phyloP scores from a whole-genome alignment of 2,329 filamentous ascomycete species.

The Clonostachys solani region DNA sequence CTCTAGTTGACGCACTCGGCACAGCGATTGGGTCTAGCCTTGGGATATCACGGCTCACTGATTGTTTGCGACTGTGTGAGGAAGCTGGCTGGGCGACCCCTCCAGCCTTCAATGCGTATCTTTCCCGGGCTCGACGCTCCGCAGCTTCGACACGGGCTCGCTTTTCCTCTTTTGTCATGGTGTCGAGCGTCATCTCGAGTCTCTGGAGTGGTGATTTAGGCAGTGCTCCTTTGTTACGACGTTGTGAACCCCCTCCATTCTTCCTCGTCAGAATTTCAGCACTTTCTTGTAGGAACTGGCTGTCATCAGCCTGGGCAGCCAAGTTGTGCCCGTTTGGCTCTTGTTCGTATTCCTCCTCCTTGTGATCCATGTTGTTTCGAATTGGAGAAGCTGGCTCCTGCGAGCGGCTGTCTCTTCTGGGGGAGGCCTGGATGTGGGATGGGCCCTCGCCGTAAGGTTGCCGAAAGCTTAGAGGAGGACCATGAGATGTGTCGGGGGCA shows the following conservation, averaged over 20 bases:
- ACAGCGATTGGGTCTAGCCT: neutral
- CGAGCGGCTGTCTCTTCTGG: no score
- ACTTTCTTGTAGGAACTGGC: no score
- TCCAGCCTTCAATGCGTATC: conserved; percentile 34
- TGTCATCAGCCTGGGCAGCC: no score
- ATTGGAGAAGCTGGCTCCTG: no score
- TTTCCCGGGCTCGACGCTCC: conserved; percentile 68
- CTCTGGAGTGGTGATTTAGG: conserved; percentile 90
- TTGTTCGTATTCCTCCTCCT: no score
- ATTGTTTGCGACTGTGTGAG: neutral
- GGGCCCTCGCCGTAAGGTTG: conserved; percentile 31
- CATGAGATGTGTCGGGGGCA: conserved; percentile 58
- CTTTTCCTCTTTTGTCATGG: conserved; percentile 95
- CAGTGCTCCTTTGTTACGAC: conserved; percentile 62
- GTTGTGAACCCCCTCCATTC: conserved; percentile 11
- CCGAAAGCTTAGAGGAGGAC: conserved; percentile 53
- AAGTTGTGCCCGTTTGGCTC: no score
- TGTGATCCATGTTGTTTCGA: no score
- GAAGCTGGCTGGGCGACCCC: neutral
- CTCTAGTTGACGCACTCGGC: neutral
- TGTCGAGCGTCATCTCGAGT: conserved; percentile 84
- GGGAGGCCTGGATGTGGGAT: no score
- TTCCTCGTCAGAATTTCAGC: no score
- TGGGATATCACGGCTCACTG: neutral
- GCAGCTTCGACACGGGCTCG: conserved; percentile 79